Base-by-base conservation (phyloP, 2,329 filamentous ascomycete species). In the Westerdykella aurantiaca region DNA sequence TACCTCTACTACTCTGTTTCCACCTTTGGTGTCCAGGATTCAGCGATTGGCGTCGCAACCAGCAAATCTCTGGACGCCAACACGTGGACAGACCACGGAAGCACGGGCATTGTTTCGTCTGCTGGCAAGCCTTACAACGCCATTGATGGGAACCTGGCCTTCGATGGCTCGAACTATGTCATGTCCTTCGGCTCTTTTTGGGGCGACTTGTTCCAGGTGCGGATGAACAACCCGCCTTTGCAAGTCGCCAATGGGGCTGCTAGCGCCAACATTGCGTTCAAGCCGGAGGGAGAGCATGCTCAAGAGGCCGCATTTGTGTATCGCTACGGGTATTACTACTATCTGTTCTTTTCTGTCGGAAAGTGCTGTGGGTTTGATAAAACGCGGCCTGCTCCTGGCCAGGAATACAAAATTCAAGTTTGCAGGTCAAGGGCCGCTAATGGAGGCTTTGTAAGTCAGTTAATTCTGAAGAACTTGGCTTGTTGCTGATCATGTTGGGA, bases 101-200 rank as follows among this genome's bases (percentile, higher is more conserved):
- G 70, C 12, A 75, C 73, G 0, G 78, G 80, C 9, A 66, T 84
- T 46, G 34, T 52, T 6, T 71, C 69, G 2, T 53, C 43, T 22
- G 44, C 57, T 2, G 64, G 66, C n/a, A 67, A 68, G 38, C 46
- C 56, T 23, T 74, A 71, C 60, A 74, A 75, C 48, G 71, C 71
- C 37, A 75, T 88, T 54, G 85, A 74, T 41, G 56, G 62, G n/a
- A 66, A 69, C 33, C 55, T 73, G 14, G 68, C 78, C 49, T 55
- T 53, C 40, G 66, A 61, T 21, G 64, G 62, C 2, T 60, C 73
- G 40, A 69, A 70, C 13, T 75, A 74, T 43, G 70, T 74, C 42
- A 67, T 80, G 58, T 79, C 72, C 47, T 87, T 85, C 49, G 83
- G 83, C 18, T 83, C 79, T 11, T 87, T 85, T 72, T 88, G 82